Base-by-base conservation (phyloP, 2,329 filamentous ascomycete genomes). In the Ceratocystis smalleyi region DNA sequence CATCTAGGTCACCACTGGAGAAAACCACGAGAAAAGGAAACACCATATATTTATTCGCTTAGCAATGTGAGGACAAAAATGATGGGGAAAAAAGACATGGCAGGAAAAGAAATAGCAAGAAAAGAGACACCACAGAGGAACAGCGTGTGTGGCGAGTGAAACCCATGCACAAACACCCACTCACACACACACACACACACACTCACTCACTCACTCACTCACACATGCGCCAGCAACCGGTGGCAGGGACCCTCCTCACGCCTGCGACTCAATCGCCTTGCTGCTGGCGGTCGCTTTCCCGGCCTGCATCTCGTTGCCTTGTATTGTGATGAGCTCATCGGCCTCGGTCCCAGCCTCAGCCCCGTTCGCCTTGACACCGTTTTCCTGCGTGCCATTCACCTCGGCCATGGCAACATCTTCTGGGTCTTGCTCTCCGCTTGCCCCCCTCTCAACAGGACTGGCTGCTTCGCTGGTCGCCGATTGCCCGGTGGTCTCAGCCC, bases 31-130 rank as follows among this genome's bases (percentile, higher is more conserved):
- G 51, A 55, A 55, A 55, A 55, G 51, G 51, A 55, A 55, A 55
- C 51, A 55, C 51, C 27, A 55, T 55, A n/a, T 55, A 55, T 55
- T 55, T 55, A 55, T 55, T 55, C 51, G 51, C 51, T 55, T 55
- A 32, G 17, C 30, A 55, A 55, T 30, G 24, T 15, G 24, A 30
- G n/a, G 51, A 30, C 24, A 30, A 32, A 55, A 55, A 8, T 15
- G n/a, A 15, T 4, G 15, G 47, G 27, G 10, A 12, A 30, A 47
- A 47, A 30, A 24, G 32, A 61, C n/a, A 27, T 27, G 27, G 27
- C 27, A 27, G 27, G 27, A 27, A 40, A 54, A 61, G 40, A 27
- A 30, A 30, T 7, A 19, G 61, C 15, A n/a, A 35, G 43, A n/a
- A 32, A 32, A 40, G 17, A 43, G 22, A 15, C 12, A 40, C 35